Base-by-base conservation (phyloP, 164 flowering plant genomes). In the Liriodendron chinense region DNA sequence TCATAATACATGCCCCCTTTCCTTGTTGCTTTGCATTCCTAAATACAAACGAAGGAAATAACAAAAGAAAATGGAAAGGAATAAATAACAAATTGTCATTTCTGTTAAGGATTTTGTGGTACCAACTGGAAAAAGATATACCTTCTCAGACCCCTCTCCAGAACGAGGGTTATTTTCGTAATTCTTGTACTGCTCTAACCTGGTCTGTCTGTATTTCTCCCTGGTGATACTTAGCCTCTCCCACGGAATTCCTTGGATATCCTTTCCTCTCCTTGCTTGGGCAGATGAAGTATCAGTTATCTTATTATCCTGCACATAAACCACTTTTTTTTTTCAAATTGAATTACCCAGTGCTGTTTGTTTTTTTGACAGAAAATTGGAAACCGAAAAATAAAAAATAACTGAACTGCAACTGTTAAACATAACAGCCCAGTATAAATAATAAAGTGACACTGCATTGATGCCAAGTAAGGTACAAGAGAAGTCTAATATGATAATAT, bases 161-260 rank as follows among this genome's bases (percentile, higher is more conserved):
- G 98, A 93, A 56, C 83, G 83, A 43, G 91, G 96, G 56, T 91
- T 74, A 68, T 91, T 93, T 73, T 90, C 98, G 82, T 93, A 91
- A 80, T 93, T 93, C 82, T 91, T 91, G 83, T 93, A 93, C 74
- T 91, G 96, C 62, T 93, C 94, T 77, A 93, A 71, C 78, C 98
- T 85, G 69, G 92, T 93, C 74, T 86, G 86, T 74, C 98, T 84
- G 74, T 93, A 93, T 75, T 83, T 86, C 63, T 91, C 92, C 43
- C 98, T 75, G n/a, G 92, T 84, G 61, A 91, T 85, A 79, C 86
- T 90, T 70, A 91, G 84, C 68, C 93, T 85, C 12, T 91, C 93
- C 97, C 97, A 93, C 23, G 97, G 97, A 68, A 93, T 93, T 43
- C 97, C 97, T 79, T 93, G 97, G 65, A 93, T 90, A 78, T 93